Evolutionary conservation across 2,329 filamentous ascomycete genomes (phyloP), one percentile per base, ranked within the genome.

Genomic region (Aspergillus eucalypticola): DNA sequence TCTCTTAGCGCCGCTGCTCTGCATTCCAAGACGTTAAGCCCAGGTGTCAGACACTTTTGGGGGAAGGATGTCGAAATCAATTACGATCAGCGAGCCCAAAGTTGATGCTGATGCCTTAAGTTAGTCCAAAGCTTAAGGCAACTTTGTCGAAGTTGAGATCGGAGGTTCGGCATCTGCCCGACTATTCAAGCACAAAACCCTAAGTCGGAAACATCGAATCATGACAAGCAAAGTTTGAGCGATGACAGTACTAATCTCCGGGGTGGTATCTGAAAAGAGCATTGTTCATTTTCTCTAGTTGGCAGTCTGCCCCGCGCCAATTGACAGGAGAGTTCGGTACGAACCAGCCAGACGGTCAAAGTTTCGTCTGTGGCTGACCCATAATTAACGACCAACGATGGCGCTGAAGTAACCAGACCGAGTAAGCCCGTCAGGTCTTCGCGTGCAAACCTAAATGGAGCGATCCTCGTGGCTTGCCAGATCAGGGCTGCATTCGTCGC

Each of bases 261-360:
- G 64, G 44, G 38, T 38, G 53, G 42, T 64, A 35, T 54, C 61
- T 64, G 8, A 58, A 60, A 64, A 58, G 55, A 62, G 62, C 38
- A 60, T 58, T 55, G 59, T 39, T 25, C 54, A 32, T 54, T 64
- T 62, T 29, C 62, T 62, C 10, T 21, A 58, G 55, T 56, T 19
- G 57, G 62, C 57, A 60, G 52, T 52, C 54, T 29, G 41, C 54
- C 42, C 54, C 53, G 53, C 38, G 27, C 8, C 39, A 41, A 13
- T 42, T 41, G 54, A 54, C 29, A 54, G 17, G 51, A 59, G 49
- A 60, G 32, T 60, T 58, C 59, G 60, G 62, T 58, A 46, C 54
- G 54, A 38, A 60, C 62, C 61, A 58, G 59, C 41, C 58, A 53
- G 41, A 55, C 38, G 52, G 53, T 46, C 39, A 42, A 38, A 59